phyloP scores from a whole-genome alignment of 2,329 filamentous ascomycete genomes.

The Clarireedia sp. region DNA sequence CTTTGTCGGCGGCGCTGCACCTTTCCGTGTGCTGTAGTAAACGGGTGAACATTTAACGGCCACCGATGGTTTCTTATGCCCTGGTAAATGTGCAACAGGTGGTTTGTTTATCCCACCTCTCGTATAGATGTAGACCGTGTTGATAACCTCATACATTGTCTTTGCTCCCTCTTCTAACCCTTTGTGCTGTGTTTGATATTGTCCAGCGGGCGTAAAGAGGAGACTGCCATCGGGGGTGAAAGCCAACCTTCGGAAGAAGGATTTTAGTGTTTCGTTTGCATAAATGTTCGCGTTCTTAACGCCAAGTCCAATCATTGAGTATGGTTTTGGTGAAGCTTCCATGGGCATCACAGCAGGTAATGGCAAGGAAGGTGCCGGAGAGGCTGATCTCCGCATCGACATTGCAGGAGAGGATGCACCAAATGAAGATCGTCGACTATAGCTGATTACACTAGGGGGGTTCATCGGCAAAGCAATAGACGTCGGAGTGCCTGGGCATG shows the following conservation, averaged over 20 bases:
- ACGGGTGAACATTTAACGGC: constrained; percentile 91
- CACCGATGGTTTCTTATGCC: constrained; percentile 96
- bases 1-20: constrained; percentile 64
- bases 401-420: constrained; percentile 56
- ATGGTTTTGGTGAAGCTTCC: constrained; percentile 74
- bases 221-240: constrained; percentile 95
- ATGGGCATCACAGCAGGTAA: constrained; percentile 92
- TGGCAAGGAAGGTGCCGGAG: constrained; percentile 87
- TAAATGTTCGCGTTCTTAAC: constrained; percentile 85
- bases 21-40: constrained; percentile 72
- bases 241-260: constrained; percentile 87
- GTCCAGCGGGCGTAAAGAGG: constrained; percentile 87
- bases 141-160: constrained; percentile 76
- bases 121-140: constrained; percentile 98
- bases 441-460: constrained; percentile 77
- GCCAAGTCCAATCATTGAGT: constrained; percentile 43
- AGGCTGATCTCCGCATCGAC: constrained; percentile 74
- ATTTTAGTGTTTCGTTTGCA: constrained; percentile 92
- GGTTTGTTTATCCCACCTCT: constrained; percentile 94
- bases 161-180: constrained; percentile 58
- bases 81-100: constrained; percentile 87
- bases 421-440: constrained; percentile 92
- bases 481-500: constrained; percentile 87
- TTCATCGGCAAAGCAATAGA: constrained; percentile 92
- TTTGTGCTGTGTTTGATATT: constrained; percentile 75